Evolutionary conservation across 169 alveolate species (phyloP), one percentile per base, ranked within the genome.

Genomic region (Eimeria brunetti): DNA sequence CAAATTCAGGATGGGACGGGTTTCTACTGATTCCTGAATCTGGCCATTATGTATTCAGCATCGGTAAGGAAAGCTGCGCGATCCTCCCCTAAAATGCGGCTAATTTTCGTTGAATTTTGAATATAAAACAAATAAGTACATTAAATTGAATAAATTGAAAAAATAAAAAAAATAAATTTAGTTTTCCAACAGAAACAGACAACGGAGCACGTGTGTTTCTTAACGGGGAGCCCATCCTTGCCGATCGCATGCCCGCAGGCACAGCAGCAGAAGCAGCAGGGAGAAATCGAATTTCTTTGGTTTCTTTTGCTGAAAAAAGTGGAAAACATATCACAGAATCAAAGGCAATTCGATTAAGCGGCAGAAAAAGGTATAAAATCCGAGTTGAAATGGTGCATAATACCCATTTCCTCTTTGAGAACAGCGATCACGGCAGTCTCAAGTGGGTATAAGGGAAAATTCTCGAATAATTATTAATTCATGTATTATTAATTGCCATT

Each of bases 361-460:
- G 99, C 14, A 99, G 98, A 0, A 97, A 97, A 69, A 97, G 97
- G 56, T 97, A 98, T 90, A 94, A 96, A 62, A 91, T 98, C 51
- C 95, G 97, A 69, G 96, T 98, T 36, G 99, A 97, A 62, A 81
- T 98, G 94, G 96, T 97, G 92, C 98, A 98, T 93, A 96, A 98
- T 44, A 95, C 97, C 49, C 99, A 97, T 88, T 95, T 78, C 44
- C 62, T 78, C 27, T 94, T 46, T 30, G 88, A 78, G 2, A 14
- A 44, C 20, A 44, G 67, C 64, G 67, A 78, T 64, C 33, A n/a
- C 0, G 67, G 69, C 38, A 44, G 67, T 33, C 67, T 78, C 11
- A 41, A 46, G 88, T 78, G 41, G 27, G 88, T 78, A 51, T 30
- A 58, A 36, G 27, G 1, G 38, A 38, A 27, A 1, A 1, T 1